A percentile compares a stretch with the other conserved stretches of the same genome.
phyloP scores from a whole-genome alignment of 2,329 filamentous ascomycete genomes.

The Aspergillus pseudoviridinutans region DNA sequence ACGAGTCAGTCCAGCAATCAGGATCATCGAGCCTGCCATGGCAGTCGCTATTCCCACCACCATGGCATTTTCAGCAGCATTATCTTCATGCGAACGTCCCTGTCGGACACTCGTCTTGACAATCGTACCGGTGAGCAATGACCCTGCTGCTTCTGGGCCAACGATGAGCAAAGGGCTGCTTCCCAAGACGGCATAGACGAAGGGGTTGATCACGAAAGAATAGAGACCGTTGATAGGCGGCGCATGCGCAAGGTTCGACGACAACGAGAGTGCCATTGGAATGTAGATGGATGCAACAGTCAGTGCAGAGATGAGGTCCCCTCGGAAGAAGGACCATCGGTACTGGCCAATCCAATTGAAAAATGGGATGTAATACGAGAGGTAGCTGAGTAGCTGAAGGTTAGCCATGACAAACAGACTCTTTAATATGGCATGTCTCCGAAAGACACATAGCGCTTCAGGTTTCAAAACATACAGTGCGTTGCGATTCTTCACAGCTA shows the following conservation, averaged over 20 bases:
- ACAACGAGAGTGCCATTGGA: slow-evolving; percentile 91
- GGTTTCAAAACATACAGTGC: slow-evolving; percentile 58
- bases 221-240: slow-evolving; percentile 93
- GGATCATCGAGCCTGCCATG: slow-evolving; percentile 80
- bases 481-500: slow-evolving; percentile 69
- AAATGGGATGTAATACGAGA: slow-evolving; percentile 89
- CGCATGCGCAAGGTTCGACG: slow-evolving; percentile 86
- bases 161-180: slow-evolving; percentile 92
- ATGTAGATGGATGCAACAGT: slow-evolving; percentile 99
- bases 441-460: not conserved
- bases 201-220: slow-evolving; percentile 85
- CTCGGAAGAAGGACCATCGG: slow-evolving; percentile 72
- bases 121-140: slow-evolving; percentile 81
- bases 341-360: slow-evolving; percentile 90
- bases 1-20: slow-evolving; percentile 79
- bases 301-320: slow-evolving; percentile 81
- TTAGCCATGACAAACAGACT: slow-evolving; percentile 6
- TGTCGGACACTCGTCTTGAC: slow-evolving; percentile 71
- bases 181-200: slow-evolving; percentile 86
- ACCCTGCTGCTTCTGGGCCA: slow-evolving; percentile 90
- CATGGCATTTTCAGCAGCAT: slow-evolving; percentile 69
- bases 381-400: slow-evolving; percentile 56
- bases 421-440: not conserved
- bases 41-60: slow-evolving; percentile 86
- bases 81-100: slow-evolving; percentile 61